Percentiles rank a stretch among this genome's conserved stretches.
These are phyloP conservation scores for Aspergillus candidus DNA, from an alignment of 2,329 filamentous ascomycete genomes.

Conservation along the genomic window DNA sequence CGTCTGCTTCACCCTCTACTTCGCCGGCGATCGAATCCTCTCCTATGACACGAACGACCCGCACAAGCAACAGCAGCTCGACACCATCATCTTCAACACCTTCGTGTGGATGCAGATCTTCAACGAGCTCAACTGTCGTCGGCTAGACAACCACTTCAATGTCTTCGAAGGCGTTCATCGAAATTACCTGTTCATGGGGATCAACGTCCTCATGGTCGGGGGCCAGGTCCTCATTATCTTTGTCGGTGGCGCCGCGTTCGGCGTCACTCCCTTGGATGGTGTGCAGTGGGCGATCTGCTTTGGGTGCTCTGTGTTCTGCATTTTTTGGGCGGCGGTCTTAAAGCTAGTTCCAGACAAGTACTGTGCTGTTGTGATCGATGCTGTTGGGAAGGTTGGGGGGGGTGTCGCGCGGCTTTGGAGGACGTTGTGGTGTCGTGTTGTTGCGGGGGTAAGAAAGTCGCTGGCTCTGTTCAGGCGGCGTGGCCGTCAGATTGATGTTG, in stretches of 20 bases:
- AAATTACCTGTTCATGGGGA: conserved; percentile 54
- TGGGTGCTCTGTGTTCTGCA: too few species aligned
- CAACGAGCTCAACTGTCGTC: conserved; percentile 50
- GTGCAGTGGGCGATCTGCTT: conserved; percentile 44
- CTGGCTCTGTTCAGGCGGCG: too few species aligned
- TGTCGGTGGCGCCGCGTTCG: conserved; percentile 51
- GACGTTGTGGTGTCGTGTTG: too few species aligned
- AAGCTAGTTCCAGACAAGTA: too few species aligned
- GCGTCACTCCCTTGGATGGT: conserved; percentile 46
- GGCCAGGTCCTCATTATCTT: conserved; percentile 55
- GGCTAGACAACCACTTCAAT: conserved; percentile 58
- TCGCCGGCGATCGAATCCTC: conserved; percentile 54
- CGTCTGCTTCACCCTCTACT: conserved; percentile 57
- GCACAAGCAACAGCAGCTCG: conserved; percentile 41
- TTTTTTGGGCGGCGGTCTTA: too few species aligned
- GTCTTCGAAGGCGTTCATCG: conserved; percentile 53
- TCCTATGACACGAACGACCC: conserved; percentile 36
- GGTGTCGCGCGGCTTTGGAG: too few species aligned
- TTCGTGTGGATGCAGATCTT: conserved; percentile 71
- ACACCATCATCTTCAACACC: conserved; percentile 62
- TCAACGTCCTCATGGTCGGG: conserved; percentile 53
- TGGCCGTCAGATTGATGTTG: too few species aligned
- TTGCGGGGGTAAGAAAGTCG: too few species aligned
- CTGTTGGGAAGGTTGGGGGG: too few species aligned
- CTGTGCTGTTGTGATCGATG: too few species aligned